Base-by-base conservation (phyloP, 148 eudicot species). In the Amaranthus cruentus region DNA sequence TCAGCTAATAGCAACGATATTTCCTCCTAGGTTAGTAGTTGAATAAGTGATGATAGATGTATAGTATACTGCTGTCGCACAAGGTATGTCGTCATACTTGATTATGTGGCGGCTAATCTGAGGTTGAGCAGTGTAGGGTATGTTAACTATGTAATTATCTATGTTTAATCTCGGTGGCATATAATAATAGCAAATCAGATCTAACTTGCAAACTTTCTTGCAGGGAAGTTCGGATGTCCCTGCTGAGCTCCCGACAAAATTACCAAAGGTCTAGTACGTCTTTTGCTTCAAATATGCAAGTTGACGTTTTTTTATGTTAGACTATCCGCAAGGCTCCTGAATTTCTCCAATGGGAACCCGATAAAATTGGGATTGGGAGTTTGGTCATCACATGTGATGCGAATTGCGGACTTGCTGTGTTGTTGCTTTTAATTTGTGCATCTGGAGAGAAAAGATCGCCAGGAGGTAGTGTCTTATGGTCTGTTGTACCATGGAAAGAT, bases 221-320 rank as follows among this genome's bases (percentile, higher is more conserved):
- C 87, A 88, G 92, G 96, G 63, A 68, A 88, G 87, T 82, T 71
- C 84, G 7, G 93, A 91, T 71, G 83, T 81, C 54, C 87, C 91
- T 7, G 73, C 85, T 44, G 90, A 88, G 72, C 88, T 86, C 49
- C 79, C 86, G 6, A 91, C 96, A 21, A 77, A 76, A 75, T 83
- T 91, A 55, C 96, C 96, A 63, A 74, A 80, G 59, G 73, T 87
- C 38, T 28, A 28, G 71, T 88, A 81, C 78, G 38, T 77, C 28
- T 49, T 58, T 61, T 47, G 72, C 14, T 66, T 55, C 46, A 38
- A 7, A 0, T 47, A 2, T 9, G 38, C 57, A 5, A 9, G 11
- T 49, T 53, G 4, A 4, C 9, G 4, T 59, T 59, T 2, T 21
- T 9, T 59, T n/a, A 18, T n/a, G 8, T 56, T 2, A 3, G 60